Evolutionary conservation across 305 asterid genomes (phyloP).

Genomic region (Plantago lanceolata): DNA sequence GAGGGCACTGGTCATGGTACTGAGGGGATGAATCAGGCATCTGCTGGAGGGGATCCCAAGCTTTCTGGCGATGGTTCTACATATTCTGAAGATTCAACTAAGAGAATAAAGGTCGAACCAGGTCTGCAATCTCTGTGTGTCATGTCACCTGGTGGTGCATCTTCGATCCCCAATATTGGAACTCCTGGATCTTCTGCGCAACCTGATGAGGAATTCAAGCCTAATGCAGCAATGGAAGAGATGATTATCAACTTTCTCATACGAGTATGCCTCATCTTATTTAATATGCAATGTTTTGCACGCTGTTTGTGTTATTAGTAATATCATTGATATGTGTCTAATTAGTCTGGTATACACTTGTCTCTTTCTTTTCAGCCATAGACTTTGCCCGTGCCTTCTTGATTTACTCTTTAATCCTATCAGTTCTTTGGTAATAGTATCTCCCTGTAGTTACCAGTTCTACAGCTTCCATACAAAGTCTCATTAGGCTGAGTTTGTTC

Average conservation of each 20-base stretch:
- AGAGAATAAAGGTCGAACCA: conserved; percentile 93
- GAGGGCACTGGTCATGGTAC: conserved; percentile 51
- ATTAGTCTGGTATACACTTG: neutral
- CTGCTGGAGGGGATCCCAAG: conserved; percentile 61
- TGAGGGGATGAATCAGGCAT: conserved; percentile 49
- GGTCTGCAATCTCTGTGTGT: conserved; percentile 90
- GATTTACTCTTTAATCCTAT: neutral
- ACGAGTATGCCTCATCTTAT: conserved; percentile 49
- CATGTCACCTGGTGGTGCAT: conserved; percentile 95
- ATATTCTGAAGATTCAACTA: conserved; percentile 84
- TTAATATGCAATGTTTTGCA: conserved; percentile 8
- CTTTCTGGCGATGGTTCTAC: conserved; percentile 72
- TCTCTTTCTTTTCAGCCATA: too few species aligned
- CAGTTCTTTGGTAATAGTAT: too few species aligned
- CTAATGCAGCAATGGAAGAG: conserved; percentile 99
- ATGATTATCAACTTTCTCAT: conserved; percentile 98
- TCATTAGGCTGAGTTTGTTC: too few species aligned
- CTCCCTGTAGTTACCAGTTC: too few species aligned
- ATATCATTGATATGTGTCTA: neutral
- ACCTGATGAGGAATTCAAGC: conserved; percentile 99
- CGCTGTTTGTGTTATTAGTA: neutral
- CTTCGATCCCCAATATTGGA: conserved; percentile 87
- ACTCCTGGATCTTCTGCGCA: conserved; percentile 93
- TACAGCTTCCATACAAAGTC: too few species aligned
- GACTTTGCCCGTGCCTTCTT: too few species aligned